phyloP scores from a whole-genome alignment of 768 basidiomycete genomes.

The Pulveroboletus sp. region DNA sequence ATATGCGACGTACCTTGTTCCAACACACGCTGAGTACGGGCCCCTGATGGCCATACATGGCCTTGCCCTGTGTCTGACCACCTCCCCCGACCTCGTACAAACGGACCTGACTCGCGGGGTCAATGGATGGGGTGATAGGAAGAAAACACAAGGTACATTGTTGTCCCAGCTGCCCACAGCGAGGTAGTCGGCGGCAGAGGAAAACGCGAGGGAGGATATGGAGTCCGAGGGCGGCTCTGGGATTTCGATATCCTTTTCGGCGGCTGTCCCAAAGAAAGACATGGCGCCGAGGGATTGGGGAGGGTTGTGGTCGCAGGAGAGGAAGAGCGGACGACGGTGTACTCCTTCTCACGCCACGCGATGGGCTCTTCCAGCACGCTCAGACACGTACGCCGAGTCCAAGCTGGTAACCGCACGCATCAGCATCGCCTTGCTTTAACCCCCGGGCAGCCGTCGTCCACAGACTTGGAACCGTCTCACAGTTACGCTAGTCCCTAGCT shows the following conservation, averaged over 20 bases:
- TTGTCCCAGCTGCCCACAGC: constrained; percentile 95
- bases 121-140: neutral
- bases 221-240: constrained; percentile 80
- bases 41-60: constrained; percentile 85
- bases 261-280: constrained; percentile 40
- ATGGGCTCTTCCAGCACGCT: neutral
- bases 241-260: constrained; percentile 79
- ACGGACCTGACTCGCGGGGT: constrained; percentile 58
- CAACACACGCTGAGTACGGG: constrained; percentile 87
- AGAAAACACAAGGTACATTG: constrained; percentile 45
- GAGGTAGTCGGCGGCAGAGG: constrained; percentile 79
- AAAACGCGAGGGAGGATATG: constrained; percentile 81
- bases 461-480: too few relatives aligned
- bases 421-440: too few relatives aligned
- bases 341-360: constrained; percentile 23
- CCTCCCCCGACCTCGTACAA: constrained; percentile 83
- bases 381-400: too few relatives aligned
- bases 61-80: constrained; percentile 83
- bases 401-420: too few relatives aligned
- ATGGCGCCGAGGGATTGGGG: constrained; percentile 18
- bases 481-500: too few relatives aligned
- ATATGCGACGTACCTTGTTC: constrained; percentile 60
- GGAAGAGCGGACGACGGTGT: too few relatives aligned
- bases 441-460: too few relatives aligned
- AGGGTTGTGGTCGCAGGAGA: neutral